Percentiles rank a stretch among this genome's conserved stretches.
These are phyloP conservation scores for Phytopythium kandeliae DNA, from an alignment of 352 stramenopile species.

Conservation along the genomic window DNA sequence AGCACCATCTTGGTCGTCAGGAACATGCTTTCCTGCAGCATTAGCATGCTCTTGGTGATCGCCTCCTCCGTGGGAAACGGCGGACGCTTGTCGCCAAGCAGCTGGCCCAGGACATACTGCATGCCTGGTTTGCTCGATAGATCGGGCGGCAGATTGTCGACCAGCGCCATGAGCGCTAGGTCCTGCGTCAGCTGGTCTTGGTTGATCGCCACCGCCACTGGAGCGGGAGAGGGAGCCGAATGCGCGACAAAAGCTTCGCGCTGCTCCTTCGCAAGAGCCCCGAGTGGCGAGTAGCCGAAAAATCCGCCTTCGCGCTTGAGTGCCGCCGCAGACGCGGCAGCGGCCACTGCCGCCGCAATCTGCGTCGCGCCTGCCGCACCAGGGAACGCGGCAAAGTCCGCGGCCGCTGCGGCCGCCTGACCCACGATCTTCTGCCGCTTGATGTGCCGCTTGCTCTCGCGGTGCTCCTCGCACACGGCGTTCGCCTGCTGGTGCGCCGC, in stretches of 20 bases:
- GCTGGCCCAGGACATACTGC: slow-evolving; percentile 59
- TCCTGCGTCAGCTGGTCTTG: slow-evolving; percentile 69
- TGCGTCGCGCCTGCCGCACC: slow-evolving; percentile 16
- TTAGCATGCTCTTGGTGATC: slow-evolving; percentile 51
- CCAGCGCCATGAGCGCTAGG: slow-evolving; percentile 60
- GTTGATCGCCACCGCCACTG: slow-evolving; percentile 21
- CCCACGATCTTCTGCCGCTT: slow-evolving; percentile 72
- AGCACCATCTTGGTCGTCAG: slow-evolving; percentile 67
- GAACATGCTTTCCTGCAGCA: slow-evolving; percentile 69
- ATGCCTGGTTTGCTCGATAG: slow-evolving; percentile 56
- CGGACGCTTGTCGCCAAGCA: slow-evolving; percentile 68
- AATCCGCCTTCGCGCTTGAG: slow-evolving; percentile 20
- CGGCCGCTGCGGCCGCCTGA: slow-evolving; percentile 12
- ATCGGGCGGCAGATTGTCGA: slow-evolving; percentile 68
- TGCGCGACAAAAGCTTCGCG: slow-evolving; percentile 21
- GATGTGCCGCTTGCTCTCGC: slow-evolving; percentile 69
- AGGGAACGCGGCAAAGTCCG: slow-evolving; percentile 25
- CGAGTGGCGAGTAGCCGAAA: slow-evolving; percentile 14
- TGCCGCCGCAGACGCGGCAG: slow-evolving; percentile 23
- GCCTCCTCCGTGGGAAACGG: slow-evolving; percentile 48
- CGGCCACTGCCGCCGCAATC: slow-evolving; percentile 34
- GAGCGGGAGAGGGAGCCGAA: neutral
- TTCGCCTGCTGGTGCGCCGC: slow-evolving; percentile 65
- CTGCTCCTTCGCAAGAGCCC: slow-evolving; percentile 38
- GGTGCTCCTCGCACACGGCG: slow-evolving; percentile 71